These are phyloP conservation scores for Curvularia eragrostidis DNA, from an alignment of 2,329 filamentous ascomycete genomes.

Conservation along the genomic window DNA sequence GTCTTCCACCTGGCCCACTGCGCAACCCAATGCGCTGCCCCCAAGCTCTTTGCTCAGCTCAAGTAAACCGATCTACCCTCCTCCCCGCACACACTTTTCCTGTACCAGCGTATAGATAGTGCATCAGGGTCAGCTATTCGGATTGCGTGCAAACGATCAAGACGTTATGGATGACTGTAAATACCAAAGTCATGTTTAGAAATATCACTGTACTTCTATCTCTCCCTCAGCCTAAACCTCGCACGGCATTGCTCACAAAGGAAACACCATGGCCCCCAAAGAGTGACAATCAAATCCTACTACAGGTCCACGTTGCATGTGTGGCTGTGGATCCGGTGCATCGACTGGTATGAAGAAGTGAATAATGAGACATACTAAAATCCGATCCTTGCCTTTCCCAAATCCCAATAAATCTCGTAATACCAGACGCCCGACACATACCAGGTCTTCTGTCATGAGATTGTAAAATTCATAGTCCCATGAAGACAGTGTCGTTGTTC, in stretches of 20 bases:
- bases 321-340: not conserved
- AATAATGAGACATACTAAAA: not conserved
- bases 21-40: slow-evolving; percentile 88
- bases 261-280: too few species aligned
- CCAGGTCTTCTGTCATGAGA: not conserved
- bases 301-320: not conserved
- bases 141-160: slow-evolving; percentile 32
- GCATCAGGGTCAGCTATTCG: slow-evolving; percentile 24
- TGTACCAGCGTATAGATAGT: slow-evolving; percentile 24
- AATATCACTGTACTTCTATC: slow-evolving; percentile 45
- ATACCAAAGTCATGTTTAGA: slow-evolving; percentile 48
- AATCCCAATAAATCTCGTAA: not conserved
- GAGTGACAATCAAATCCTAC: not conserved
- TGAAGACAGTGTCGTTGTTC: not conserved
- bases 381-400: not conserved
- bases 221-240: not conserved
- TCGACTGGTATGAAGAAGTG: not conserved
- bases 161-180: slow-evolving; percentile 44
- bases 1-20: slow-evolving; percentile 99
- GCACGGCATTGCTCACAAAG: not conserved
- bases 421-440: not conserved
- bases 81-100: slow-evolving; percentile 13
- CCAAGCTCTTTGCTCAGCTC: slow-evolving; percentile 91
- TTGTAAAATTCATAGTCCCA: not conserved
- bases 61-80: slow-evolving; percentile 67